A percentile compares a stretch with the other conserved stretches of the same genome.
Evolutionary conservation across 2,329 filamentous ascomycete species (phyloP).

Genomic region (Curvularia spicifera): DNA sequence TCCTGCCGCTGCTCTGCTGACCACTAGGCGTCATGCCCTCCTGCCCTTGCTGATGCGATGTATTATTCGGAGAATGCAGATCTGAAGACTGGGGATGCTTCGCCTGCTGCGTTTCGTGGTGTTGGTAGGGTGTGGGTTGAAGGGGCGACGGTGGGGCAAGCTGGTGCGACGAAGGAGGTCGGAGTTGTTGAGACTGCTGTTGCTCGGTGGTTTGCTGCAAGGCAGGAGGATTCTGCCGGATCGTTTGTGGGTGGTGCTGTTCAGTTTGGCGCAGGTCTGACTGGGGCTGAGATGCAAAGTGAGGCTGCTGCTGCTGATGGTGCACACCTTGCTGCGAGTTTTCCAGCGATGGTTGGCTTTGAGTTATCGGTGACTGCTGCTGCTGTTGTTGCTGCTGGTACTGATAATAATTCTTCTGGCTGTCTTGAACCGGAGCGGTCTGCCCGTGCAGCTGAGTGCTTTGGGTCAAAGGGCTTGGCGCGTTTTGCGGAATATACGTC

Average conservation of each 20-base stretch:
- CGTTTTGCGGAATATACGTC: slow-evolving; percentile 41
- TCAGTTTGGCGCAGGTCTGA: slow-evolving; percentile 40
- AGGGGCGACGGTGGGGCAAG: slow-evolving; percentile 46
- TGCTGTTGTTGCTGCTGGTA: slow-evolving; percentile 18
- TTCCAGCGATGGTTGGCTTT: slow-evolving; percentile 37
- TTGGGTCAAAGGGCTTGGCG: slow-evolving; percentile 37
- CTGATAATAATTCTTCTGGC: slow-evolving; percentile 35
- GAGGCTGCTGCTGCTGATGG: slow-evolving; percentile 36
- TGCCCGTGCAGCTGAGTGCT: slow-evolving; percentile 42
- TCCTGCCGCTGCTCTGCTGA: slow-evolving; percentile 33
- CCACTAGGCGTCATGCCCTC: slow-evolving; percentile 43
- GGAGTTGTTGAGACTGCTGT: slow-evolving; percentile 41
- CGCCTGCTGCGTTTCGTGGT: slow-evolving; percentile 42
- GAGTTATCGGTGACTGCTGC: slow-evolving; percentile 35
- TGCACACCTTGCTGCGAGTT: slow-evolving; percentile 33
- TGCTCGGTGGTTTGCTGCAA: slow-evolving; percentile 38
- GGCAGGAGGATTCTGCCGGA: slow-evolving; percentile 40
- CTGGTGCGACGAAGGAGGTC: slow-evolving; percentile 45
- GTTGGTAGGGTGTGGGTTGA: slow-evolving; percentile 41
- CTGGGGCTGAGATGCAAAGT: slow-evolving; percentile 23
- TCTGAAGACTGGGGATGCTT: slow-evolving; percentile 37
- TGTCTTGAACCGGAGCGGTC: slow-evolving; percentile 34
- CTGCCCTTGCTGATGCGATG: slow-evolving; percentile 40
- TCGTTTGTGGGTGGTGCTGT: slow-evolving; percentile 41
- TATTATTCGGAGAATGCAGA: slow-evolving; percentile 35